Conservation (phyloP, 768 basidiomycete species). For the Coprinellus micaceus region DNA sequence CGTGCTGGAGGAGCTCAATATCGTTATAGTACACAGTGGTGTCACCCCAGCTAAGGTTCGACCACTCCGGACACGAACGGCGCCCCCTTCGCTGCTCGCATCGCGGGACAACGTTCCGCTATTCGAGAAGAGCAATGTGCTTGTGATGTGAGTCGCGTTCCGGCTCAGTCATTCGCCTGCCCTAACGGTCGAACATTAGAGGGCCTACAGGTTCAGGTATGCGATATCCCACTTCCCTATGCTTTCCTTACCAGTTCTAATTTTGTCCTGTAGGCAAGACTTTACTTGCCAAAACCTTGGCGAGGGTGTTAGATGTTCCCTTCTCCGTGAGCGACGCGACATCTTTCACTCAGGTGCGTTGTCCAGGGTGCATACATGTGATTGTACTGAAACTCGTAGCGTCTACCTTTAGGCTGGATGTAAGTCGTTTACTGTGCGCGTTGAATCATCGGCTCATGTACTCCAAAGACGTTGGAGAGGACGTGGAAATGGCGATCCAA, state of each 20-base stretch:
- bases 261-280: constrained; percentile 81
- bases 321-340: constrained; percentile 95
- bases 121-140: constrained; percentile 95
- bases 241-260: no score
- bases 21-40: constrained; percentile 29
- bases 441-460: constrained; percentile 12
- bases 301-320: constrained; percentile 86
- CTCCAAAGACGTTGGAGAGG: constrained; percentile 84
- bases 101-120: constrained; percentile 42
- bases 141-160: constrained; percentile 66
- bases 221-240: no score
- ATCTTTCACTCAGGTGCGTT: constrained; percentile 77
- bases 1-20: not conserved
- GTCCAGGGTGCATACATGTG: constrained; percentile 14
- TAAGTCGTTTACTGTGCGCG: constrained; percentile 31
- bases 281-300: constrained; percentile 85
- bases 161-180: not conserved
- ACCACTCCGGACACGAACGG: constrained; percentile 43
- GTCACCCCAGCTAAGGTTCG: constrained; percentile 58
- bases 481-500: constrained; percentile 89
- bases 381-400: no score
- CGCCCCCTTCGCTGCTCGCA: constrained; percentile 30
- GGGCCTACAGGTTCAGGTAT: constrained; percentile 85
- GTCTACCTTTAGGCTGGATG: constrained; percentile 59
- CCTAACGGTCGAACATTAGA: no score